Base-by-base conservation (phyloP, 1,284 basidiomycete species). In the Earliella scabrosa region DNA sequence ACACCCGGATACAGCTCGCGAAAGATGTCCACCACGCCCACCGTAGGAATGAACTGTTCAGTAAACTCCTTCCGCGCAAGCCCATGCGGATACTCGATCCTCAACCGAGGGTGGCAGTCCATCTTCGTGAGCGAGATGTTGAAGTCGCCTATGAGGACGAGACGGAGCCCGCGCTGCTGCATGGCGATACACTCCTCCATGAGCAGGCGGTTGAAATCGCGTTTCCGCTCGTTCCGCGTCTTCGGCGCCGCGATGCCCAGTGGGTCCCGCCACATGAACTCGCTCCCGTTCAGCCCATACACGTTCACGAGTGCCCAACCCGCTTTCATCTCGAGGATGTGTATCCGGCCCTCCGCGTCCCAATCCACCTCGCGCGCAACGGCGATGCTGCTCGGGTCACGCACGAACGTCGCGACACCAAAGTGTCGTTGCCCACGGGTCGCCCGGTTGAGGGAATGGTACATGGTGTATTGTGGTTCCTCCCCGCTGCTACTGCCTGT, bases 251-350 rank as follows among this genome's bases (percentile, higher is more conserved):
- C 49, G 18, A 50, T 45, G 3, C 63, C 63, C n/a, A 59, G 46
- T 35, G 64, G 61, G 56, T 66, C 64, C 21, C 63, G 59, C 68
- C 68, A 69, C 59, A 63, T 61, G 52, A 62, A 64, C 53, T 69
- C 68, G 61, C 65, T 69, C 49, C 68, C 65, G 55, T 69, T 69
- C 20, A 67, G 52, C 34, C 65, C 65, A 48, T 68, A 68, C 24
- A 69, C 66, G 58, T 68, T 68, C 45, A 68, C 57, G 35, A 69
- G 60, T 26, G 65, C 66, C 66, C 66, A 68, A 5, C 66, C 67
- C 14, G 55, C 47, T 45, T 61, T 57, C 64, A 70, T 64, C 56
- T 67, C 66, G 21, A 67, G 55, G 46, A 68, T 62, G 45, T 66
- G 56, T 32, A 68, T 59, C 3, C 66, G 63, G 11, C 68, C 64